Evolutionary conservation across 768 basidiomycete genomes (phyloP).

Genomic region (Amanita thiersii): DNA sequence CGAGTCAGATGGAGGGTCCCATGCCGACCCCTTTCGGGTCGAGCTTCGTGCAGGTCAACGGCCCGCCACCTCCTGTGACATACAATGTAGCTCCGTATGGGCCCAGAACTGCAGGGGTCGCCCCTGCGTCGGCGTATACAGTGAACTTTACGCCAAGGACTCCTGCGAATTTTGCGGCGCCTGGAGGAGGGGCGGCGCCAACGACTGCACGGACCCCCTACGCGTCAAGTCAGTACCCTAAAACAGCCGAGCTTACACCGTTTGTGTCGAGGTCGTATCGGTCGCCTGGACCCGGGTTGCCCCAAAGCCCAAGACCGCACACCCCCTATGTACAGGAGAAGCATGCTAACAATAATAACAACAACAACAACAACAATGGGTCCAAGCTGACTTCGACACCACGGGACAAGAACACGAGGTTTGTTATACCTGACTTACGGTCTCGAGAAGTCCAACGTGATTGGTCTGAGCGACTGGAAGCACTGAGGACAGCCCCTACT

Average conservation of each 20-base stretch:
- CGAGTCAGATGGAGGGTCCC: slow-evolving; percentile 22
- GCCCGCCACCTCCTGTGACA: background rate
- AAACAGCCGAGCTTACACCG: background rate
- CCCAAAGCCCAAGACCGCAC: slow-evolving; percentile 1
- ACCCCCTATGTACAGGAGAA: background rate
- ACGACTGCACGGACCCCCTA: background rate
- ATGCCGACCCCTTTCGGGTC: slow-evolving; percentile 20
- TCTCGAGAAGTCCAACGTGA: background rate
- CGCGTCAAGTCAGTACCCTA: slow-evolving; percentile 3
- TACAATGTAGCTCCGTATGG: background rate
- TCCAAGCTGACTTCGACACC: too few species aligned
- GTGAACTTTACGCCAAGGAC: slow-evolving; percentile 3
- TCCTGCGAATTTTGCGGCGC: too few species aligned
- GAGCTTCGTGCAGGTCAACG: slow-evolving; percentile 16
- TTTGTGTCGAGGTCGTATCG: background rate
- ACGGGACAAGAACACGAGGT: slow-evolving; percentile 9
- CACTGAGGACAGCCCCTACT: slow-evolving; percentile 2
- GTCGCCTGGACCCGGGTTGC: background rate
- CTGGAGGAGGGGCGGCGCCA: too few species aligned
- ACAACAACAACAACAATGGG: too few species aligned
- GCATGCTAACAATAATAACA: too few species aligned
- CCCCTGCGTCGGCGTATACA: slow-evolving; percentile 4
- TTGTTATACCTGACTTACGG: slow-evolving; percentile 1
- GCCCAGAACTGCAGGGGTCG: slow-evolving; percentile 2
- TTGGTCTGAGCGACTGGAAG: background rate